These are phyloP conservation scores for Beauveria scarabaeidicola DNA, from an alignment of 2,329 filamentous ascomycete genomes.

Conservation along the genomic window DNA sequence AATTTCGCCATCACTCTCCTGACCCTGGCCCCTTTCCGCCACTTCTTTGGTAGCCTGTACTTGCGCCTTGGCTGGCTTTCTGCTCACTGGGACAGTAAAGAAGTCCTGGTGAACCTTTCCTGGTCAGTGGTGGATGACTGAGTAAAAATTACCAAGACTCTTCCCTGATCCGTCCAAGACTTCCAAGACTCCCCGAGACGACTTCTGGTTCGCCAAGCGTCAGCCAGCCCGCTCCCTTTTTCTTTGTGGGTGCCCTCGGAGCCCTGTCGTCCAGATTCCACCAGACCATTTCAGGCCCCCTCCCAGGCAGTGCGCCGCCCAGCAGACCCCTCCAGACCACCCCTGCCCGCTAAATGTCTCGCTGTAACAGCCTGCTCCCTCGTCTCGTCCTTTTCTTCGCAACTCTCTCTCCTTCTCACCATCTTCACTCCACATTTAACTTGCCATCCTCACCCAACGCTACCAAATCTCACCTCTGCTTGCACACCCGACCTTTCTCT, in stretches of 20 bases:
- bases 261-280: background rate
- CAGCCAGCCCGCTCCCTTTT: background rate
- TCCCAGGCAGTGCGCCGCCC: background rate
- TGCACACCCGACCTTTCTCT: background rate
- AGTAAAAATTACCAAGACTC: background rate
- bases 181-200: background rate
- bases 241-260: background rate
- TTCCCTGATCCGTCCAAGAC: background rate
- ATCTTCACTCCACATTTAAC: slow-evolving; percentile 10
- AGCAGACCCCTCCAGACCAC: background rate
- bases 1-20: background rate
- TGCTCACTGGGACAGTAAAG: background rate
- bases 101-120: no score
- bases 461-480: slow-evolving; percentile 4
- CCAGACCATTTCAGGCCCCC: background rate
- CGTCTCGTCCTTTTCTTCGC: background rate
- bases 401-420: slow-evolving; percentile 5
- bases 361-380: no score
- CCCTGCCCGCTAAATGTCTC: no score
- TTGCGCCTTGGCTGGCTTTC: background rate
- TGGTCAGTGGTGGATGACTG: background rate
- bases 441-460: slow-evolving; percentile 7
- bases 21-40: background rate
- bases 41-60: background rate
- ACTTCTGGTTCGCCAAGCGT: background rate